Conservation (phyloP, 331 rosid species). For the Rhamnella rubrinervis region DNA sequence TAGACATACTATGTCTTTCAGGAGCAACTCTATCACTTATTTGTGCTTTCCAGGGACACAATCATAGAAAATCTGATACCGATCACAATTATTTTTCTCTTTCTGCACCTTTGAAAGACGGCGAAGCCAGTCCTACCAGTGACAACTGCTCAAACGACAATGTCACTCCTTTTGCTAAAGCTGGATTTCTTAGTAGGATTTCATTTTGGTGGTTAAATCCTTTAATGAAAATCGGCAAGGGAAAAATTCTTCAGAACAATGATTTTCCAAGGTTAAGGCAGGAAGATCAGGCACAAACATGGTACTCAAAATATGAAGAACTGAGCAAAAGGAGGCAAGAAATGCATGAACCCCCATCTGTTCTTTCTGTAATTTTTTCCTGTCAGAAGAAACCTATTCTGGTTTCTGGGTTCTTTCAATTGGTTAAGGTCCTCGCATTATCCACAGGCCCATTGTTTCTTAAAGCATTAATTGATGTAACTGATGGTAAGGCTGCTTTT, state of each 20-base stretch:
- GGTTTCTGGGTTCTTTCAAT: constrained; percentile 50
- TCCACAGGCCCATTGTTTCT: constrained; percentile 44
- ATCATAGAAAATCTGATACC: neutral
- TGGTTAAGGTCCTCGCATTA: constrained; percentile 30
- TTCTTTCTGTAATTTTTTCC: constrained; percentile 35
- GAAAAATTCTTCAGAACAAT: constrained; percentile 43
- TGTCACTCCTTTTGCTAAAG: constrained; percentile 45
- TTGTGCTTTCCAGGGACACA: constrained; percentile 24
- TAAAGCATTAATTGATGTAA: constrained; percentile 49
- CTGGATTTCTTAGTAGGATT: constrained; percentile 42
- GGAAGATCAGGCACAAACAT: constrained; percentile 43
- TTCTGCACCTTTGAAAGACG: constrained; percentile 29
- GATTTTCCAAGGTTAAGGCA: constrained; percentile 48
- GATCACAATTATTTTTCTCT: constrained; percentile 17
- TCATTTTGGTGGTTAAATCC: constrained; percentile 70
- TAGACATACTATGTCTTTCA: constrained; percentile 36
- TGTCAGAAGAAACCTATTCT: constrained; percentile 46
- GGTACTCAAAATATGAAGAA: constrained; percentile 33
- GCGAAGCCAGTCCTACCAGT: neutral
- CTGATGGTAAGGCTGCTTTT: constrained; percentile 46
- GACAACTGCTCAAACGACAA: constrained; percentile 14
- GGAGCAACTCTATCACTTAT: constrained; percentile 44
- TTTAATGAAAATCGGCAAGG: constrained; percentile 52
- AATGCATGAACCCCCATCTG: constrained; percentile 18
- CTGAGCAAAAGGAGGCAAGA: constrained; percentile 26